Conservation (phyloP, 495 filamentous ascomycete species). For the Aspergillus nanangensis region DNA sequence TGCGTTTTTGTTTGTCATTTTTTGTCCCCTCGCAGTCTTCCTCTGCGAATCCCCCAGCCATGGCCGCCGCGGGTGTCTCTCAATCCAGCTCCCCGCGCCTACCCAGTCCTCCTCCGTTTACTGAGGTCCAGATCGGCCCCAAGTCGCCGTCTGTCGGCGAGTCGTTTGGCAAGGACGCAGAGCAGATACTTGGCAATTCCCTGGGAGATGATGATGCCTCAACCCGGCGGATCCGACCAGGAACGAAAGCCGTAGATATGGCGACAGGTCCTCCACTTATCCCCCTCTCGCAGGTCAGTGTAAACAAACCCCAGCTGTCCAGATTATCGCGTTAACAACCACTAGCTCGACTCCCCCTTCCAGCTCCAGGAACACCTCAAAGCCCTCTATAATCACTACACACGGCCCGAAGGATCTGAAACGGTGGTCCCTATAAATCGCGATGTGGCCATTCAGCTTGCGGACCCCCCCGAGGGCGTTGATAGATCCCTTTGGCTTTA, state of each 20-base stretch:
- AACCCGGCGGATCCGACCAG: slow-evolving; percentile 82
- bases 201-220: slow-evolving; percentile 59
- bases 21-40: slow-evolving; percentile 3
- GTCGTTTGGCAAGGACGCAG: slow-evolving; percentile 36
- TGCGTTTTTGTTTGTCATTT: too few species aligned
- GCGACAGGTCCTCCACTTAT: slow-evolving; percentile 84
- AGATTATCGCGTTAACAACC: not conserved
- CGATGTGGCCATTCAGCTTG: slow-evolving; percentile 65
- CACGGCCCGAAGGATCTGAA: slow-evolving; percentile 54
- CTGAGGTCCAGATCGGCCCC: slow-evolving; percentile 85
- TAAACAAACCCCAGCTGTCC: slow-evolving; percentile 3
- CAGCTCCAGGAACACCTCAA: slow-evolving; percentile 98
- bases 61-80: slow-evolving; percentile 54
- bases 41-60: slow-evolving; percentile 19
- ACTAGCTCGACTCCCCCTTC: slow-evolving; percentile 87
- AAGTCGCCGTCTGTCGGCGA: slow-evolving; percentile 68
- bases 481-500: slow-evolving; percentile 93
- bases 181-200: slow-evolving; percentile 35
- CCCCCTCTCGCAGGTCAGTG: slow-evolving; percentile 70
- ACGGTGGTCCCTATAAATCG: slow-evolving; percentile 63
- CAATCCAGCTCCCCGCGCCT: slow-evolving; percentile 80
- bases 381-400: slow-evolving; percentile 79
- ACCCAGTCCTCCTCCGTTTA: slow-evolving; percentile 82
- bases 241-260: slow-evolving; percentile 87
- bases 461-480: slow-evolving; percentile 71